Evolutionary conservation across 768 basidiomycete species (phyloP).

Genomic region (Rhodotorula taiwanensis): DNA sequence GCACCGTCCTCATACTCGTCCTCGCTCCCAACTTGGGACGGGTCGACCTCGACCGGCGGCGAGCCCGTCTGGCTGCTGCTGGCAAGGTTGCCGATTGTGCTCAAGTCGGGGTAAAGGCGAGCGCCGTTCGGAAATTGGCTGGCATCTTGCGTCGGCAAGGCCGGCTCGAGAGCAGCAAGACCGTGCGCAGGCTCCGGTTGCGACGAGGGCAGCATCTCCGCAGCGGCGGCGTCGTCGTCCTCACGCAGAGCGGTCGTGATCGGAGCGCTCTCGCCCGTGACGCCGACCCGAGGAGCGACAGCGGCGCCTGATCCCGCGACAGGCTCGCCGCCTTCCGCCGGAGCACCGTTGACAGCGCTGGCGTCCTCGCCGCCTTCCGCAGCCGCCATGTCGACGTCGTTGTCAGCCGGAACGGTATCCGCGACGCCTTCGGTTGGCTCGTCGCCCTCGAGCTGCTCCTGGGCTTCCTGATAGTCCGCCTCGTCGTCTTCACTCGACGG

Average conservation of each 20-base stretch:
- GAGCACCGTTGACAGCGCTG: conserved; percentile 5
- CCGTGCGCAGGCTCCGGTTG: neutral
- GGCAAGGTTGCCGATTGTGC: conserved; percentile 7
- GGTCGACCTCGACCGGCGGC: conserved; percentile 10
- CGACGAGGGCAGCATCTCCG: neutral
- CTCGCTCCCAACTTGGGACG: conserved; percentile 3
- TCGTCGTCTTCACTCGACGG: neutral
- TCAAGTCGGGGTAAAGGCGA: conserved; percentile 2
- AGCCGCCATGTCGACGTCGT: neutral
- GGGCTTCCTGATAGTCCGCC: neutral
- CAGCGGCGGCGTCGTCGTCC: neutral
- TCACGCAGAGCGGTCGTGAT: conserved; percentile 18
- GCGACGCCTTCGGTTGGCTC: neutral
- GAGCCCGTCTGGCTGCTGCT: neutral
- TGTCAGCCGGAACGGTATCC: neutral
- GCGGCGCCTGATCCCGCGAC: conserved; percentile 10
- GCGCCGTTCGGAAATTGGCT: neutral
- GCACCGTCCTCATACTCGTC: neutral
- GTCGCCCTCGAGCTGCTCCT: neutral
- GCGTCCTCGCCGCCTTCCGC: neutral
- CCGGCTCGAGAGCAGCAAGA: conserved; percentile 1
- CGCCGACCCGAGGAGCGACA: neutral
- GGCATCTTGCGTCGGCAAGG: neutral
- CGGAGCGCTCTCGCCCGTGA: conserved; percentile 11
- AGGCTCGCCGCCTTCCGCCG: conserved; percentile 3